Conservation (phyloP, 2,329 filamentous ascomycete genomes). For the Phialophora verrucosa region DNA sequence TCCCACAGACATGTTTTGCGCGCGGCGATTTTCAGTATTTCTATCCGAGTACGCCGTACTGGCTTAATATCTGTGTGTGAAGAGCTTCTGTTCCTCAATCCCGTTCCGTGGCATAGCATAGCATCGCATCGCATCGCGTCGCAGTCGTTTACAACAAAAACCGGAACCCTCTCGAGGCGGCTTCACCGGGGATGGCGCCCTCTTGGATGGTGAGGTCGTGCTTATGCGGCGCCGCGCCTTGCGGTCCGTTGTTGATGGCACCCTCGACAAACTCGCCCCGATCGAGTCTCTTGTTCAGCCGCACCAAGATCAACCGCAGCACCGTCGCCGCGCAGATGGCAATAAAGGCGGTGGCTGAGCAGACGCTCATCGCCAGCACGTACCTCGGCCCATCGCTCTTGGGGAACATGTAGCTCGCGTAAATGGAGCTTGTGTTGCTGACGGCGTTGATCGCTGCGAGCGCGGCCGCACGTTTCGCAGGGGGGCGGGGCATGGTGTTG, state of each 20-base stretch:
- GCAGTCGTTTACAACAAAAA: conserved; percentile 22
- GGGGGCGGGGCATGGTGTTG: conserved; percentile 75
- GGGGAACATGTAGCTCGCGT: conserved; percentile 71
- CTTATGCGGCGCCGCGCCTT: not conserved
- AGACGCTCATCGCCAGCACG: conserved; percentile 68
- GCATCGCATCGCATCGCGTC: not conserved
- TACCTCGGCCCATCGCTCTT: conserved; percentile 50
- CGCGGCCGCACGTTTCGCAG: conserved; percentile 74
- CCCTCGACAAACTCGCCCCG: conserved; percentile 63
- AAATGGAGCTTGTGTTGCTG: conserved; percentile 72
- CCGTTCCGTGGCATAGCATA: not conserved
- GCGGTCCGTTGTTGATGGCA: conserved; percentile 55
- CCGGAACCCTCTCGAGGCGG: conserved; percentile 27
- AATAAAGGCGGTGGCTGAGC: conserved; percentile 68
- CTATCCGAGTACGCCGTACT: too few species aligned
- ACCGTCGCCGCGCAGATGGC: conserved; percentile 68
- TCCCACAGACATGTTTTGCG: too few species aligned
- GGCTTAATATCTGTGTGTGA: too few species aligned
- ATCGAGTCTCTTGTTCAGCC: conserved; percentile 73
- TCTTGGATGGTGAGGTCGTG: conserved; percentile 6
- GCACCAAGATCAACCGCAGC: conserved; percentile 66
- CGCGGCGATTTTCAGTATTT: too few species aligned
- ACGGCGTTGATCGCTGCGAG: conserved; percentile 78
- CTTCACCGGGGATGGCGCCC: conserved; percentile 22
- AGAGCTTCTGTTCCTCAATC: too few species aligned